phyloP scores from a whole-genome alignment of 2,329 filamentous ascomycete species.

The Trichoderma koningii region DNA sequence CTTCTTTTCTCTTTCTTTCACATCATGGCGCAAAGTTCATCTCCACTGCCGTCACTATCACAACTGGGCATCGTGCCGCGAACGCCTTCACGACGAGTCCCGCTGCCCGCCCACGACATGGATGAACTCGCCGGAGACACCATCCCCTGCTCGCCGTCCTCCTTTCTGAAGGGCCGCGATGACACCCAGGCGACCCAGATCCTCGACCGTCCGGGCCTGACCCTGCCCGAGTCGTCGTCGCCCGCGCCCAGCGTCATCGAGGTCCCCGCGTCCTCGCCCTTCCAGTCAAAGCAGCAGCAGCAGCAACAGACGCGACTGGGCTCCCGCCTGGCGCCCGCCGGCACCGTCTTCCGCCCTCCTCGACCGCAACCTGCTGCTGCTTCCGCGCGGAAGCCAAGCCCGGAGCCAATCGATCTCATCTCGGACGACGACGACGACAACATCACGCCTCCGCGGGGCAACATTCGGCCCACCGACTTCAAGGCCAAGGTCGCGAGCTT shows the following conservation, averaged over 20 bases:
- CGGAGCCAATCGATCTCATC: slow-evolving; percentile 50
- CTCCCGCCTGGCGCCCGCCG: slow-evolving; percentile 71
- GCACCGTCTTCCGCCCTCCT: slow-evolving; percentile 67
- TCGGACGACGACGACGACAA: slow-evolving; percentile 54
- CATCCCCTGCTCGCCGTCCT: slow-evolving; percentile 48
- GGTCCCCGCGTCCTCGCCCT: slow-evolving; percentile 86
- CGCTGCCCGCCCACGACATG: slow-evolving; percentile 40
- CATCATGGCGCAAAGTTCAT: slow-evolving; percentile 38
- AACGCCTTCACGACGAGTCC: slow-evolving; percentile 34
- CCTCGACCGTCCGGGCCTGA: slow-evolving; percentile 45
- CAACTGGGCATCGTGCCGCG: slow-evolving; percentile 36
- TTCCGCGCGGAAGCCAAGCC: slow-evolving; percentile 41
- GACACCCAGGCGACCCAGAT: slow-evolving; percentile 53
- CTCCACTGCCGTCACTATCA: slow-evolving; percentile 40
- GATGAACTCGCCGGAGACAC: slow-evolving; percentile 50
- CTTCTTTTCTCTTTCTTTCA: slow-evolving; percentile 23
- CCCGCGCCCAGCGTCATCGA: slow-evolving; percentile 60
- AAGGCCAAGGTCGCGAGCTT: slow-evolving; percentile 45
- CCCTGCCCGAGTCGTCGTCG: slow-evolving; percentile 44
- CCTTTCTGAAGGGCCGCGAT: slow-evolving; percentile 38
- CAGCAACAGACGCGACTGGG: slow-evolving; percentile 40
- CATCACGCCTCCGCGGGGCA: slow-evolving; percentile 56
- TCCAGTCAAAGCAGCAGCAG: slow-evolving; percentile 45
- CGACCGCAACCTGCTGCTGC: slow-evolving; percentile 30
- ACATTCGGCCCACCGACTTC: slow-evolving; percentile 64